Evolutionary conservation across 164 flowering plant genomes (phyloP), one percentile per base, ranked within the genome.

Genomic region (Cinnamomum micranthum): DNA sequence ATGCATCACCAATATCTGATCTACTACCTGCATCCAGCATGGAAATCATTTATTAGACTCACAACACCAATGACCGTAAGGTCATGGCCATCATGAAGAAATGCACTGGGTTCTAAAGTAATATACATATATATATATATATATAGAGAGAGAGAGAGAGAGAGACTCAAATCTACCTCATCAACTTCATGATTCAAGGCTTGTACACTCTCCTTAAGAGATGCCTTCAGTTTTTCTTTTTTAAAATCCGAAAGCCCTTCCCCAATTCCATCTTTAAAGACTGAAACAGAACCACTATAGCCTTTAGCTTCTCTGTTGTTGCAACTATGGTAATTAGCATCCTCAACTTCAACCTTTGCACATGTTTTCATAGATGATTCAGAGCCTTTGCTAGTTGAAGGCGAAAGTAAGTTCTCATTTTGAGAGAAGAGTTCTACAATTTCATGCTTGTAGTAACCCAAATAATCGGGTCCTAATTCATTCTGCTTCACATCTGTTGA

Each of bases 121-220:
- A 35, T 6, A 35, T 35, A 0, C 6, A 5, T 6, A 35, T 6
- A 35, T 35, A 28, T 35, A 35, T 5, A 35, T 5, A 35, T 5
- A 33, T 3, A 17, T 7, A 62, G 24, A 62, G 65, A 62, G 25
- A 63, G 65, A 63, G 65, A 63, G 25, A 63, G 65, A 63, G 65
- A 63, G 69, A 28, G 27, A 77, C 17, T 47, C 3, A 51, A 35
- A 71, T 41, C 22, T 82, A 92, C 95, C 93, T 89, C 90, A 78
- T 92, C 90, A 77, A 91, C 90, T 86, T 89, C 92, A 27, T 80
- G 83, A 10, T 87, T 65, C 65, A 90, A 79, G 67, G 69, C 71
- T 55, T 6, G 41, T 64, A 86, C 90, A 84, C 87, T 77, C 75
- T 86, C 84, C 72, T 80, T 78, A 58, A 92, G 86, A 77, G 83